phyloP scores from a whole-genome alignment of 805 yeast species.

The Saccharomycopsis microspora region DNA sequence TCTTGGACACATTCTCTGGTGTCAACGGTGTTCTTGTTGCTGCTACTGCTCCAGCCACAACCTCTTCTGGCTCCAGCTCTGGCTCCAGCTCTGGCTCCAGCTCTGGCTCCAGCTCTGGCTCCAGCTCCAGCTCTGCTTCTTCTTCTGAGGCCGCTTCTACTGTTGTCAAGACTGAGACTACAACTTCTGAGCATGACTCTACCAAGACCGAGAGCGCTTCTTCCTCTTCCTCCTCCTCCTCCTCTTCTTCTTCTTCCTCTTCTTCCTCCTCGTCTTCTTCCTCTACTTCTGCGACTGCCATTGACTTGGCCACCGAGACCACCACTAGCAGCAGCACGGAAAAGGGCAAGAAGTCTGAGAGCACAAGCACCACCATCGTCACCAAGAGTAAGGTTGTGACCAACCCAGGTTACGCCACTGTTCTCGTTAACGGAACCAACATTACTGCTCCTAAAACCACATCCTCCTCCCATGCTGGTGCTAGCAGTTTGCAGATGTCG shows the following conservation, averaged over 20 bases:
- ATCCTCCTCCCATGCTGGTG: no score
- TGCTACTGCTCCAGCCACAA: neutral
- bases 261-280: no score
- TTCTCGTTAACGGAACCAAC: neutral
- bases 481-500: no score
- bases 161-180: neutral
- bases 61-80: slow-evolving; percentile 12
- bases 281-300: no score
- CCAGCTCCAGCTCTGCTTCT: neutral
- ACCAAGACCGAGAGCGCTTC: neutral
- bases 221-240: neutral
- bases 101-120: neutral
- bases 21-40: slow-evolving; percentile 3
- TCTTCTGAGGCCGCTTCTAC: neutral
- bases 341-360: no score
- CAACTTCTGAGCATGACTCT: neutral
- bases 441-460: neutral
- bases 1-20: slow-evolving; percentile 9
- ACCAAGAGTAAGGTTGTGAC: neutral
- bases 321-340: no score
- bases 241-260: no score
- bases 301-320: no score
- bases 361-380: neutral
- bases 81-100: neutral
- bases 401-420: neutral